A percentile compares a stretch with the other conserved stretches of the same genome.
phyloP scores from a whole-genome alignment of 495 filamentous ascomycete species.

The Trichoderma erinaceum region DNA sequence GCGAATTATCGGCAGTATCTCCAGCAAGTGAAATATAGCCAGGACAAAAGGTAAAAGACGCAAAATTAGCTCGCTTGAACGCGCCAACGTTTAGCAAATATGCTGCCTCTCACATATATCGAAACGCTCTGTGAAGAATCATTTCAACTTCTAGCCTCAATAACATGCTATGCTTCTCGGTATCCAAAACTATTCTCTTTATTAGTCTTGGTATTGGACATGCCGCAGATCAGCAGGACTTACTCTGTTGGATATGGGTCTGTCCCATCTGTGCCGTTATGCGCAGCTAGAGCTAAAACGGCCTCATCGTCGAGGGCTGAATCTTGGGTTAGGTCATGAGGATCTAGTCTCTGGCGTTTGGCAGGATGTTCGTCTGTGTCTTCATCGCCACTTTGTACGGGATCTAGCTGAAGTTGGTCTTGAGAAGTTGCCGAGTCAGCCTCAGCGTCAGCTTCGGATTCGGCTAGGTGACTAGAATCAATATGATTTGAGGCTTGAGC shows the following conservation, averaged over 20 bases:
- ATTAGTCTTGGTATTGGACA: background rate
- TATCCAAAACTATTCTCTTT: background rate
- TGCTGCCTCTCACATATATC: too few species aligned
- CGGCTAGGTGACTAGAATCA: background rate
- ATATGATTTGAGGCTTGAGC: background rate
- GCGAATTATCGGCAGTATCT: too few species aligned
- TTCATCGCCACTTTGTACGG: slow-evolving; percentile 10
- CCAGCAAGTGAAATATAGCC: too few species aligned
- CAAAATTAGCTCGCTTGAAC: background rate
- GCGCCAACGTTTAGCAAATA: too few species aligned
- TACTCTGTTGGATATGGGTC: slow-evolving; percentile 17
- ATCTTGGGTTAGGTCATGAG: background rate
- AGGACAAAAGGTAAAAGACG: too few species aligned
- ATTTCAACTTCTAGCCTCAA: background rate
- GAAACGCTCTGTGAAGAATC: too few species aligned
- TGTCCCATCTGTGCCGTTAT: slow-evolving; percentile 11
- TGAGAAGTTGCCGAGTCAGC: slow-evolving; percentile 3
- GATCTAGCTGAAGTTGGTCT: background rate
- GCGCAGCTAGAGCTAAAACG: slow-evolving; percentile 16
- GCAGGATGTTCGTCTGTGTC: slow-evolving; percentile 7
- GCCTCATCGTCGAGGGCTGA: slow-evolving; percentile 14
- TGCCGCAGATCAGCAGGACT: background rate
- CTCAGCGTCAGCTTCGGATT: background rate
- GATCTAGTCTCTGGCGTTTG: slow-evolving; percentile 13
- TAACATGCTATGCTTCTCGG: slow-evolving; percentile 4